Percentiles rank a stretch among this genome's conserved stretches.
These are phyloP conservation scores for Tothia fuscella DNA, from an alignment of 2,329 filamentous ascomycete genomes.

Conservation along the genomic window DNA sequence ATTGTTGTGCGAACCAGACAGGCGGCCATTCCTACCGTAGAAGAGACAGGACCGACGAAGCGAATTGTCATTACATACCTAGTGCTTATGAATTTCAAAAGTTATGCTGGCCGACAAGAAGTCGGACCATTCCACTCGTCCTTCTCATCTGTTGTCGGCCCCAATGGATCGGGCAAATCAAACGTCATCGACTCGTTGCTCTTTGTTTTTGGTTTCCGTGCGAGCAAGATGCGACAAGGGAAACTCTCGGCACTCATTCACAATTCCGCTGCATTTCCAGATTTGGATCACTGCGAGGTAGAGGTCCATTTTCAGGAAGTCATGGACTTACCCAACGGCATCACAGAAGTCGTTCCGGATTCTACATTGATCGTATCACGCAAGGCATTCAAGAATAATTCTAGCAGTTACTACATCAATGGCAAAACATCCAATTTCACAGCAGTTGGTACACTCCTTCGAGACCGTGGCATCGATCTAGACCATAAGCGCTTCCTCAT, in stretches of 20 bases:
- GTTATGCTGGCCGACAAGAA: conserved; percentile 88
- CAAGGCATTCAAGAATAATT: conserved; percentile 93
- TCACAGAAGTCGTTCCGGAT: conserved; percentile 64
- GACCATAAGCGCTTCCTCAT: conserved; percentile 98
- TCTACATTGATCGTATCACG: conserved; percentile 81
- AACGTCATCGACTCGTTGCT: conserved; percentile 97
- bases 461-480: conserved; percentile 80
- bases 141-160: conserved; percentile 94
- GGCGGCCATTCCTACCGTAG: conserved; percentile 36
- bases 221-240: conserved; percentile 98
- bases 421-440: conserved; percentile 84
- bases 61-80: conserved; percentile 89
- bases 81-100: conserved; percentile 95
- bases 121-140: conserved; percentile 95
- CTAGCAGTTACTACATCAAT: conserved; percentile 97
- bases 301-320: conserved; percentile 95
- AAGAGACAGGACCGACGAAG: conserved; percentile 67
- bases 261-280: conserved; percentile 78
- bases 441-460: conserved; percentile 73
- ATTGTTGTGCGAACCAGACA: conserved; percentile 81
- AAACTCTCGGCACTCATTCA: conserved; percentile 97
- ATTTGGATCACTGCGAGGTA: conserved; percentile 86
- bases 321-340: conserved; percentile 69
- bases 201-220: conserved; percentile 98
- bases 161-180: conserved; percentile 95